These are phyloP conservation scores for Lipomyces mesembrius DNA, from an alignment of 805 yeast species.

Conservation along the genomic window DNA sequence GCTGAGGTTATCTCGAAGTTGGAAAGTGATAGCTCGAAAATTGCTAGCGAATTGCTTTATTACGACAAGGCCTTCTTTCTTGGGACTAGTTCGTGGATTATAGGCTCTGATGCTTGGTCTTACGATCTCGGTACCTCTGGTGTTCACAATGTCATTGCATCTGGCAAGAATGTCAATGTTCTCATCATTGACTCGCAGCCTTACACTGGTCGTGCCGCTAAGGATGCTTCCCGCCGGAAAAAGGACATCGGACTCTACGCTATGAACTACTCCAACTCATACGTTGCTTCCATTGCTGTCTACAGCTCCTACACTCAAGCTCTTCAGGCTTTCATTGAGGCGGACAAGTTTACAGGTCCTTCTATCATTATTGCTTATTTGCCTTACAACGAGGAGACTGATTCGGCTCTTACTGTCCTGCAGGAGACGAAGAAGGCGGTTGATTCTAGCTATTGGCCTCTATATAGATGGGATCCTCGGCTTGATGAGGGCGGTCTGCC, in stretches of 20 bases:
- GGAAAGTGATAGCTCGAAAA: slow-evolving; percentile 46
- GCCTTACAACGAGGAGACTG: slow-evolving; percentile 66
- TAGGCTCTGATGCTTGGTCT: slow-evolving; percentile 96
- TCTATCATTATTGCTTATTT: slow-evolving; percentile 88
- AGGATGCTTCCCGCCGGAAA: slow-evolving; percentile 56
- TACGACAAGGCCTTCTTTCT: slow-evolving; percentile 54
- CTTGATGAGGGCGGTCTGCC: slow-evolving; percentile 51
- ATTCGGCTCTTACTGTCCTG: slow-evolving; percentile 70
- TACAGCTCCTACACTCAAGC: slow-evolving; percentile 94
- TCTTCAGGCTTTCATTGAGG: slow-evolving; percentile 84
- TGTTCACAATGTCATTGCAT: slow-evolving; percentile 78
- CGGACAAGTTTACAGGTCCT: slow-evolving; percentile 85
- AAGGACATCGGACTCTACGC: slow-evolving; percentile 94
- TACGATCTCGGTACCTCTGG: slow-evolving; percentile 92
- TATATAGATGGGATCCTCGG: slow-evolving; percentile 83
- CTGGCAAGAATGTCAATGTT: slow-evolving; percentile 78
- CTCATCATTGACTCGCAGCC: slow-evolving; percentile 91
- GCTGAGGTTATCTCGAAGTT: slow-evolving; percentile 45
- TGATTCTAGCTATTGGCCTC: slow-evolving; percentile 93
- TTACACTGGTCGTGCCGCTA: slow-evolving; percentile 48
- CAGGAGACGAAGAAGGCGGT: slow-evolving; percentile 89
- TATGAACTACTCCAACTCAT: slow-evolving; percentile 86
- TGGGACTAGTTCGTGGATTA: slow-evolving; percentile 70
- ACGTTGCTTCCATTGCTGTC: slow-evolving; percentile 92
- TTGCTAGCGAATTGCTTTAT: slow-evolving; percentile 55